Percentiles rank a stretch among this genome's conserved stretches.
Evolutionary conservation across 257 asterid genomes (phyloP).

Genomic region (Solanum peruvianum): DNA sequence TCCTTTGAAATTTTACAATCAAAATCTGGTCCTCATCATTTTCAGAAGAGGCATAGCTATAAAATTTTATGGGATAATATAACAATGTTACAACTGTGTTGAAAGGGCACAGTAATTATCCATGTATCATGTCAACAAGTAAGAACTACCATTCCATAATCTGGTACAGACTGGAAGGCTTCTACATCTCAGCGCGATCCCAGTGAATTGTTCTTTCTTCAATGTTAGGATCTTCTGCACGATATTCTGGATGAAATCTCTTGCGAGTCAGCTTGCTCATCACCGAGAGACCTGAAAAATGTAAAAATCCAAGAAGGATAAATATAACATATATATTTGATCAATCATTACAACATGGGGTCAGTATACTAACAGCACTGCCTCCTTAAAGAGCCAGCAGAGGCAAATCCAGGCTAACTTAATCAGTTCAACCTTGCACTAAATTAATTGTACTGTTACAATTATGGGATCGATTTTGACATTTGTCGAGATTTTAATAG

Average conservation of each 20-base stretch:
- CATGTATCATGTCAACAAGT: not conserved
- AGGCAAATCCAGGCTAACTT: not conserved
- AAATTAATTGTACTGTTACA: not conserved
- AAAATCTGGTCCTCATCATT: not conserved
- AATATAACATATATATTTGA: not conserved
- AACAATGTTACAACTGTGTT: not conserved
- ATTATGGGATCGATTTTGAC: not conserved
- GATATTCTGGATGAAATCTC: not conserved
- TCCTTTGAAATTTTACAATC: not conserved
- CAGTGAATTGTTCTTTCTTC: constrained; percentile 7
- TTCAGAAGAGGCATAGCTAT: not conserved
- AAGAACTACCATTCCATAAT: not conserved
- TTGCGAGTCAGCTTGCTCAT: constrained; percentile 5
- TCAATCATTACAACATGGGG: not conserved
- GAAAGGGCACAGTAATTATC: not conserved
- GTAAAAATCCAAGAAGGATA: not conserved
- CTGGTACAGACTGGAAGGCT: not conserved
- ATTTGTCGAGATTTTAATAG: not conserved
- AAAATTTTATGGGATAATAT: not conserved
- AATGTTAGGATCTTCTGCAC: not conserved
- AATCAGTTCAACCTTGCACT: not conserved
- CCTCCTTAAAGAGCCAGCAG: not conserved
- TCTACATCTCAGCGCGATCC: constrained; percentile 5
- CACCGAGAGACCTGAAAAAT: constrained; percentile 3
- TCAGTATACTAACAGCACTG: not conserved